These are phyloP conservation scores for Erysimum pusillum DNA, from an alignment of 441 rosid species.

Conservation along the genomic window DNA sequence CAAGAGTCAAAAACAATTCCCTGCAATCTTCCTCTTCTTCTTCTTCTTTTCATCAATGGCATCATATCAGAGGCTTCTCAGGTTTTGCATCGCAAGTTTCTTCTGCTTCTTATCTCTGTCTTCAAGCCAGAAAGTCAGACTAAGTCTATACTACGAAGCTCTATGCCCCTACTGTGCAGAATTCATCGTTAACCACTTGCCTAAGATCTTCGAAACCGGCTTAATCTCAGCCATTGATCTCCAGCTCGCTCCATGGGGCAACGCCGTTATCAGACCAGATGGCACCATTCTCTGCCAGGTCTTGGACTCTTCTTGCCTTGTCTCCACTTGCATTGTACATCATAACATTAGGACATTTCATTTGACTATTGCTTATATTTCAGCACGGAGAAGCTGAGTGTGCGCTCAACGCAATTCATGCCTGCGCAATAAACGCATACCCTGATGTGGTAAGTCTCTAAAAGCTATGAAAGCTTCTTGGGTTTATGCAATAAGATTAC, in stretches of 20 bases:
- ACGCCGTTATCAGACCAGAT: slow-evolving; percentile 50
- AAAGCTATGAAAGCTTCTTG: neutral
- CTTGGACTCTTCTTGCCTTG: slow-evolving; percentile 16
- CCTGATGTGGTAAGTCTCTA: slow-evolving; percentile 64
- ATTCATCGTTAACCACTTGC: slow-evolving; percentile 72
- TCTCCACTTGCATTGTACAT: slow-evolving; percentile 15
- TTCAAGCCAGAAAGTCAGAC: slow-evolving; percentile 49
- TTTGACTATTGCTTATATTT: slow-evolving; percentile 17
- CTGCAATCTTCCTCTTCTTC: neutral
- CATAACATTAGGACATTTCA: neutral
- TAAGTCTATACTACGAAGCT: slow-evolving; percentile 76
- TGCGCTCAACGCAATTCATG: slow-evolving; percentile 65
- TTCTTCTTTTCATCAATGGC: slow-evolving; percentile 39
- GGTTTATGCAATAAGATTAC: neutral
- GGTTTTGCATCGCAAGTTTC: slow-evolving; percentile 21
- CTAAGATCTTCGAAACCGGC: slow-evolving; percentile 57
- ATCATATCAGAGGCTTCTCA: slow-evolving; percentile 29
- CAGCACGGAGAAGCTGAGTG: slow-evolving; percentile 81
- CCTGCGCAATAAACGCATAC: slow-evolving; percentile 65
- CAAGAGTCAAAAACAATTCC: slow-evolving; percentile 8
- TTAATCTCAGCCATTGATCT: slow-evolving; percentile 69
- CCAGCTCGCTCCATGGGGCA: slow-evolving; percentile 81
- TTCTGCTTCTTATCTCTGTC: slow-evolving; percentile 37
- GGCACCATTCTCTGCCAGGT: slow-evolving; percentile 75
- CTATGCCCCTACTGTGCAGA: slow-evolving; percentile 77